Percentiles rank a stretch among this genome's conserved stretches.
phyloP scores from a whole-genome alignment of 768 basidiomycete genomes.

The Lepiota brunneoincarnata region DNA sequence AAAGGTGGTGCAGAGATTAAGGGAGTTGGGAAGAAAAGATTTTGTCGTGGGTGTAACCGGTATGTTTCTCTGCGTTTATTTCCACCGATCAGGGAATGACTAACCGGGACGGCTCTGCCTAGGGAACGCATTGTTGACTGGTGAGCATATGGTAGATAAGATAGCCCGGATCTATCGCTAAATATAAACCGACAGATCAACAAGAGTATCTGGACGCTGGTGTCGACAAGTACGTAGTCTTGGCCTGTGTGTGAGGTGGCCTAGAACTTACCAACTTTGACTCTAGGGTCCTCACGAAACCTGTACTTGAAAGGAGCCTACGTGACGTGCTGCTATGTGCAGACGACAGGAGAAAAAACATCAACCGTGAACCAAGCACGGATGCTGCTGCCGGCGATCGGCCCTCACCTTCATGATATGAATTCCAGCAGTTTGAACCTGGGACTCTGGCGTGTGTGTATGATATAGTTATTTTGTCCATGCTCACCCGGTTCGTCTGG shows the following conservation, averaged over 20 bases:
- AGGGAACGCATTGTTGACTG: slow-evolving; percentile 55
- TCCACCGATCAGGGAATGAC: not conserved
- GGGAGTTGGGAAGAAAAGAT: slow-evolving; percentile 63
- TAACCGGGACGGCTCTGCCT: slow-evolving; percentile 1
- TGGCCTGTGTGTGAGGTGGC: not conserved
- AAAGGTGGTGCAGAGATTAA: slow-evolving; percentile 59
- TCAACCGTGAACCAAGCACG: slow-evolving; percentile 11
- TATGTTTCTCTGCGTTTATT: slow-evolving; percentile 21
- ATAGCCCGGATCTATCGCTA: slow-evolving; percentile 4
- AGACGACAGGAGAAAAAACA: slow-evolving; percentile 41
- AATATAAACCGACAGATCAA: slow-evolving; percentile 50
- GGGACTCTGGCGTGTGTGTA: slow-evolving; percentile 8
- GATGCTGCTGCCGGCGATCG: slow-evolving; percentile 2
- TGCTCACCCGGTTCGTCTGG: not conserved
- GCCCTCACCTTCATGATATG: not conserved
- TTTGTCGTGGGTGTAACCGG: slow-evolving; percentile 85
- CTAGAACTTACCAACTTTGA: slow-evolving; percentile 12
- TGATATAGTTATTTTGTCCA: slow-evolving; percentile 6
- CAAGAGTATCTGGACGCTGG: slow-evolving; percentile 75
- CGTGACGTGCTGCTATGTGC: slow-evolving; percentile 43
- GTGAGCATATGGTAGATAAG: slow-evolving; percentile 24
- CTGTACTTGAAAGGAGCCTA: slow-evolving; percentile 63
- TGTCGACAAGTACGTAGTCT: slow-evolving; percentile 59
- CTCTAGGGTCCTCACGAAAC: slow-evolving; percentile 72
- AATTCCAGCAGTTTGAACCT: not conserved